A percentile compares a stretch with the other conserved stretches of the same genome.
These are phyloP conservation scores for Cardamine resedifolia DNA, from an alignment of 345 rosid genomes.

Conservation along the genomic window DNA sequence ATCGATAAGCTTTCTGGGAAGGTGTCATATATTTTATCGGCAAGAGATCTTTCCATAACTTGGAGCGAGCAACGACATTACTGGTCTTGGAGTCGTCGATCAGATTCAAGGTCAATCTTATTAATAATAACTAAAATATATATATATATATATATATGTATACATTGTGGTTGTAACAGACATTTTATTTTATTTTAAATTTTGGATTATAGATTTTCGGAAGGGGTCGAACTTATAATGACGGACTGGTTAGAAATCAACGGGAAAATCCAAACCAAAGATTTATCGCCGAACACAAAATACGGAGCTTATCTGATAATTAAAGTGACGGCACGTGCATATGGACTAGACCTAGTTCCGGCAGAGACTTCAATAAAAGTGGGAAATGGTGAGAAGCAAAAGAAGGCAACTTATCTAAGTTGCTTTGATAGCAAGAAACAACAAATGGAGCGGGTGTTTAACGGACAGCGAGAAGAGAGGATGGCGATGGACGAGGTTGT, in stretches of 20 bases:
- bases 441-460: conserved; percentile 21
- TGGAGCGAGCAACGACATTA: conserved; percentile 56
- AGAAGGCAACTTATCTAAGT: conserved; percentile 10
- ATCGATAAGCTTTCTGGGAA: conserved; percentile 62
- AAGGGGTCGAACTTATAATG: conserved; percentile 45
- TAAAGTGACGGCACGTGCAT: conserved; percentile 40
- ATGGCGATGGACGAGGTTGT: not conserved
- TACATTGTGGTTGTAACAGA: too few species aligned
- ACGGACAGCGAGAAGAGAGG: conserved; percentile 21
- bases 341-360: conserved; percentile 55
- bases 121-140: too few species aligned
- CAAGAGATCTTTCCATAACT: conserved; percentile 69
- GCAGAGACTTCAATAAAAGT: conserved; percentile 43
- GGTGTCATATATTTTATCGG: conserved; percentile 52
- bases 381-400: conserved; percentile 15
- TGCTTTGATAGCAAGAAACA: conserved; percentile 39
- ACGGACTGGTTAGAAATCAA: conserved; percentile 45
- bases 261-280: conserved; percentile 41
- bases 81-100: conserved; percentile 59
- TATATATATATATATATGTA: too few species aligned
- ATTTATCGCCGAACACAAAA: conserved; percentile 46
- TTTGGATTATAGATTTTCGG: conserved; percentile 43
- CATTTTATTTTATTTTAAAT: not conserved
- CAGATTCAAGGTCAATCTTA: conserved; percentile 56
- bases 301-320: conserved; percentile 55